phyloP scores from a whole-genome alignment of 2,329 filamentous ascomycete species.

The Epichloe sibirici region DNA sequence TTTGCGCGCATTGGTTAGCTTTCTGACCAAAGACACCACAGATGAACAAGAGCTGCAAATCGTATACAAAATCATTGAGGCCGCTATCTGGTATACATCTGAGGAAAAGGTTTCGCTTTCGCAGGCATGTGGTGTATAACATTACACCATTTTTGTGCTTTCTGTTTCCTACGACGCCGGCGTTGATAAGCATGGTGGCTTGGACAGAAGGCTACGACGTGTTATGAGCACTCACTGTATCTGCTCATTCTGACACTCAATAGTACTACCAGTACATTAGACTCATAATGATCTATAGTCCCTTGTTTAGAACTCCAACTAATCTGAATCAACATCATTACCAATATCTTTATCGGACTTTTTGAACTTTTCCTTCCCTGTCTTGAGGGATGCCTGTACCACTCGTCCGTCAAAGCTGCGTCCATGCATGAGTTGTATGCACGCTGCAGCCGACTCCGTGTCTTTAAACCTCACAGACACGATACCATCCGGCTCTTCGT shows the following conservation, averaged over 20 bases:
- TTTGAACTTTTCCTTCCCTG: constrained; percentile 60
- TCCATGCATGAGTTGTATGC: constrained; percentile 65
- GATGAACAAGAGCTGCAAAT: constrained; percentile 54
- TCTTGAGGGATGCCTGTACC: constrained; percentile 59
- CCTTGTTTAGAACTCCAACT: not conserved
- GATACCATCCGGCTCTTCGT: constrained; percentile 73
- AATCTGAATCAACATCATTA: constrained; percentile 28
- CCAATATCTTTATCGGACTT: constrained; percentile 47
- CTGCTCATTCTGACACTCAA: too few relatives aligned
- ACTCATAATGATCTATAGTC: not conserved
- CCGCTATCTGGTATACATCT: constrained; percentile 56
- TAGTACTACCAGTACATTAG: not conserved
- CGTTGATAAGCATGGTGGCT: too few relatives aligned
- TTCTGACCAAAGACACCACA: constrained; percentile 11
- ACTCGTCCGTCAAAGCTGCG: constrained; percentile 63
- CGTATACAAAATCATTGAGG: constrained; percentile 58
- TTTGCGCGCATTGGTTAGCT: not conserved
- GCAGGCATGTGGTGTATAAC: not conserved
- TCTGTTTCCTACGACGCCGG: too few relatives aligned
- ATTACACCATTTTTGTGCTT: too few relatives aligned
- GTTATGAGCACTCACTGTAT: too few relatives aligned
- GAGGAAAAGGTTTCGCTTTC: constrained; percentile 30
- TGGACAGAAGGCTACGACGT: too few relatives aligned
- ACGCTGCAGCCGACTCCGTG: constrained; percentile 56
- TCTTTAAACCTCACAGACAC: constrained; percentile 74